phyloP scores from a whole-genome alignment of 2,329 filamentous ascomycete species.

The Aureobasidium sp. region DNA sequence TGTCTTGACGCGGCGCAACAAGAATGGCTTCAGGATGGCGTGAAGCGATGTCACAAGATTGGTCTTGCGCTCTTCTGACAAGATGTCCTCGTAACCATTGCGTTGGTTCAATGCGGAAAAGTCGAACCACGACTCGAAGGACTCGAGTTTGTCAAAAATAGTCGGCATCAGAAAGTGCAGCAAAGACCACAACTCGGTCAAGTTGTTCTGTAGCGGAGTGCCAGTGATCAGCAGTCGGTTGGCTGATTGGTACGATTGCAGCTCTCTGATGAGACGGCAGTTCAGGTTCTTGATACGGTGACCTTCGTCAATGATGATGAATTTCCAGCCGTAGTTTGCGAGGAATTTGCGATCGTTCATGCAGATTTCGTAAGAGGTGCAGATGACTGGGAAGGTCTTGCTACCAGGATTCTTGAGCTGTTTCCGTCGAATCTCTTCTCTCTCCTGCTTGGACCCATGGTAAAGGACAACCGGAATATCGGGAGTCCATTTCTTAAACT shows the following conservation, averaged over 20 bases:
- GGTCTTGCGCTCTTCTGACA: conserved; percentile 70
- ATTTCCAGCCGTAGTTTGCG: conserved; percentile 85
- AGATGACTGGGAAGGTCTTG: conserved; percentile 77
- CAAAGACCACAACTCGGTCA: conserved; percentile 90
- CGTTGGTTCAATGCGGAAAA: conserved; percentile 88
- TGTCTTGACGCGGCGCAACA: conserved; percentile 81
- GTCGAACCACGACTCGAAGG: conserved; percentile 94
- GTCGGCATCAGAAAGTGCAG: conserved; percentile 88
- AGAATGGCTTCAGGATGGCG: conserved; percentile 81
- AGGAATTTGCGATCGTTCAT: conserved; percentile 80
- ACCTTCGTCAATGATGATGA: conserved; percentile 96
- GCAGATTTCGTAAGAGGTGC: conserved; percentile 94
- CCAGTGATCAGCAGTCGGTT: conserved; percentile 90
- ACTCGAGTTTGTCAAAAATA: conserved; percentile 87
- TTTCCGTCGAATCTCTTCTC: conserved; percentile 68
- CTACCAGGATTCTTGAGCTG: conserved; percentile 63
- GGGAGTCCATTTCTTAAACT: conserved; percentile 86
- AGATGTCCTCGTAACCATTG: conserved; percentile 66
- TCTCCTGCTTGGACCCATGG: conserved; percentile 72
- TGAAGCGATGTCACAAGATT: conserved; percentile 83
- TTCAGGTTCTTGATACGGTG: conserved; percentile 97
- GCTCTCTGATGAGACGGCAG: conserved; percentile 79
- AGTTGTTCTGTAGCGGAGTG: conserved; percentile 90
- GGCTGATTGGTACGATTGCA: conserved; percentile 82
- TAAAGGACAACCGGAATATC: conserved; percentile 84